These are phyloP conservation scores for Beauveria brongniartii DNA, from an alignment of 2,329 filamentous ascomycete species.

Conservation along the genomic window DNA sequence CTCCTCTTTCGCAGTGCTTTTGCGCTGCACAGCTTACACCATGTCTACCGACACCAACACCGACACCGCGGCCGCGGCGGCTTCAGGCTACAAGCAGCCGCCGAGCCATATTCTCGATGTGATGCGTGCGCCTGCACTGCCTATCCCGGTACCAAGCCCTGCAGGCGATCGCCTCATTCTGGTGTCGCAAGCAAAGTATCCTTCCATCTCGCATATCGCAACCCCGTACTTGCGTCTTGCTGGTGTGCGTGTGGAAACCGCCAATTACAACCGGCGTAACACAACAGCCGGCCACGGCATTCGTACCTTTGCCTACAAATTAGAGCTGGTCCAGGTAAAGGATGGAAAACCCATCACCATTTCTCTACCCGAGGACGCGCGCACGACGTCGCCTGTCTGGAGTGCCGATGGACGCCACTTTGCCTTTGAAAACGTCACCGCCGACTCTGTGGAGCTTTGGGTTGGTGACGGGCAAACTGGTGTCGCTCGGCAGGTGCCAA, in stretches of 20 bases:
- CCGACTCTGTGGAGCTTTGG: conserved; percentile 6
- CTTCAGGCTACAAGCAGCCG: conserved; percentile 5
- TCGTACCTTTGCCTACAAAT: conserved; percentile 2
- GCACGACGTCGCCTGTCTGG: conserved; percentile 1
- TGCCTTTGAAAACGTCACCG: conserved; percentile 7
- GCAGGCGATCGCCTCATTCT: conserved; percentile 1
- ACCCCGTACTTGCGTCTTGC: conserved; percentile 1
- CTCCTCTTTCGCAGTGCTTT: background rate
- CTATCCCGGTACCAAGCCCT: background rate
- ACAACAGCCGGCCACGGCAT: conserved; percentile 5
- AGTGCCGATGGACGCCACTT: background rate
- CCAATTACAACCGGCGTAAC: conserved; percentile 4
- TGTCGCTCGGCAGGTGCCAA: background rate
- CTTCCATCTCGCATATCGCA: conserved; percentile 1
- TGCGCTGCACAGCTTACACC: background rate
- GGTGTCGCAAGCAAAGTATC: conserved; percentile 1
- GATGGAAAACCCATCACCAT: background rate
- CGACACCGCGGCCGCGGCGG: conserved; percentile 1
- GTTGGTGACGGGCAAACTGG: background rate
- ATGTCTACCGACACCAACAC: conserved; percentile 2
- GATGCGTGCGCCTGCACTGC: conserved; percentile 6
- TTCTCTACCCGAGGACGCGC: background rate
- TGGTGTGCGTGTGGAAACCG: conserved; percentile 1
- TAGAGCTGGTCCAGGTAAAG: conserved; percentile 1
- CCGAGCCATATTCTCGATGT: conserved; percentile 2